Percentiles rank a stretch among this genome's conserved stretches.
phyloP scores from a whole-genome alignment of 2,329 filamentous ascomycete genomes.

The Stachybotrys elegans region DNA sequence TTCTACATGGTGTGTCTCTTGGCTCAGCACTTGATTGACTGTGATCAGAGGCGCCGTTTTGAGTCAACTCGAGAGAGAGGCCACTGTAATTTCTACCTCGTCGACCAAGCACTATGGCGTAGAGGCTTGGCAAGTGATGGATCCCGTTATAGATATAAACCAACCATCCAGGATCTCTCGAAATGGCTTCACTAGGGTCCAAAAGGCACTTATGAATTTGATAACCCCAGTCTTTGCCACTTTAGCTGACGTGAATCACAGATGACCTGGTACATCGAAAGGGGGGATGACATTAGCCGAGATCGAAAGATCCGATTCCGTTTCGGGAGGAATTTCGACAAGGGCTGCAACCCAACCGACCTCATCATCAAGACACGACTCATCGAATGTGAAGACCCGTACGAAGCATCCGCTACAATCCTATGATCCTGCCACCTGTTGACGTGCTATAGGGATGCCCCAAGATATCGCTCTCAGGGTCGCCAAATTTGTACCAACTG shows the following conservation, averaged over 20 bases:
- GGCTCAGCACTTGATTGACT: neutral
- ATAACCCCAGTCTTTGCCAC: neutral
- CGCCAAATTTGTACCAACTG: neutral
- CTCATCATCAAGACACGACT: neutral
- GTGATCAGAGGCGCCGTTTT: constrained; percentile 11
- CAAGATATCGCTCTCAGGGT: neutral
- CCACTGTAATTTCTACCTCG: constrained; percentile 10
- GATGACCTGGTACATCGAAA: constrained; percentile 13
- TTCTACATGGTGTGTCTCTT: neutral
- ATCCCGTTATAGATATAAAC: constrained; percentile 4
- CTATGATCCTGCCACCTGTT: neutral
- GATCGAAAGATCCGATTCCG: constrained; percentile 8
- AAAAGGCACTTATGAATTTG: neutral
- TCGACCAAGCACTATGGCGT: constrained; percentile 8
- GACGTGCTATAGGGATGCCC: neutral
- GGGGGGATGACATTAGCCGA: constrained; percentile 10
- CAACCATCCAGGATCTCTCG: neutral
- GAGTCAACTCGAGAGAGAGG: constrained; percentile 8
- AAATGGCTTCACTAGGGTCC: neutral
- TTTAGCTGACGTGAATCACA: constrained; percentile 3
- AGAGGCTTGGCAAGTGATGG: neutral
- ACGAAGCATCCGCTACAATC: neutral
- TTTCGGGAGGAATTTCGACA: neutral
- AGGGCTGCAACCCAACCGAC: neutral
- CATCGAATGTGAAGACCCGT: constrained; percentile 1